A percentile compares a stretch with the other conserved stretches of the same genome.
phyloP scores from a whole-genome alignment of 495 filamentous ascomycete genomes.

The Annulohypoxylon maeteangense region DNA sequence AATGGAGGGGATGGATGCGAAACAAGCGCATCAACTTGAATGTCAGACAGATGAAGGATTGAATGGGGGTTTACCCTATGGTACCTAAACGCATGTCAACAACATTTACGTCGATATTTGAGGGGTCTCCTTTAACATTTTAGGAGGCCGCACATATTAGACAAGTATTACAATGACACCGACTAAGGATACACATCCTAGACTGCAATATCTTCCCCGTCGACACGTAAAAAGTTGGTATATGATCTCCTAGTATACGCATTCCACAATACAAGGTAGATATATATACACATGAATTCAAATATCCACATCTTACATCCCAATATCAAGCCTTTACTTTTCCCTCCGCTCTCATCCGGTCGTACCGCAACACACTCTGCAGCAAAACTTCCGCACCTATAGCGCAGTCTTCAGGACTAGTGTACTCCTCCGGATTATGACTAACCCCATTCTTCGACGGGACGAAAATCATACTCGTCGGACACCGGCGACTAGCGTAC shows the following conservation, averaged over 20 bases:
- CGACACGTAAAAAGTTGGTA: not conserved
- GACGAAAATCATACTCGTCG: constrained; percentile 64
- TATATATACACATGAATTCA: not conserved
- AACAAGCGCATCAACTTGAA: constrained; percentile 90
- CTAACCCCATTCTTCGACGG: constrained; percentile 59
- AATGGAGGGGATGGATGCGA: constrained; percentile 86
- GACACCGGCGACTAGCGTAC: constrained; percentile 51
- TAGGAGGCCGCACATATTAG: not conserved
- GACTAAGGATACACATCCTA: not conserved
- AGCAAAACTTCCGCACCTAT: constrained; percentile 52
- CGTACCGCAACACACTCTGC: constrained; percentile 53
- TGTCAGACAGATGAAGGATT: constrained; percentile 86
- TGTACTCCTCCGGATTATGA: constrained; percentile 62
- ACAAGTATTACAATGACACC: not conserved
- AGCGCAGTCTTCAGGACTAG: constrained; percentile 55
- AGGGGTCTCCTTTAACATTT: not conserved
- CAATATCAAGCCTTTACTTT: not conserved
- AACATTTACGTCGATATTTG: not conserved
- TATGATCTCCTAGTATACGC: not conserved
- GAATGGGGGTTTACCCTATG: not conserved
- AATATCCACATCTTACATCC: not conserved
- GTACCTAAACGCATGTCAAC: not conserved
- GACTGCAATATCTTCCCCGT: not conserved
- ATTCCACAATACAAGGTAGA: not conserved
- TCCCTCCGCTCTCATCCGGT: constrained; percentile 40